Conservation (phyloP, 345 rosid species). For the Cardamine chenopodiifolia region DNA sequence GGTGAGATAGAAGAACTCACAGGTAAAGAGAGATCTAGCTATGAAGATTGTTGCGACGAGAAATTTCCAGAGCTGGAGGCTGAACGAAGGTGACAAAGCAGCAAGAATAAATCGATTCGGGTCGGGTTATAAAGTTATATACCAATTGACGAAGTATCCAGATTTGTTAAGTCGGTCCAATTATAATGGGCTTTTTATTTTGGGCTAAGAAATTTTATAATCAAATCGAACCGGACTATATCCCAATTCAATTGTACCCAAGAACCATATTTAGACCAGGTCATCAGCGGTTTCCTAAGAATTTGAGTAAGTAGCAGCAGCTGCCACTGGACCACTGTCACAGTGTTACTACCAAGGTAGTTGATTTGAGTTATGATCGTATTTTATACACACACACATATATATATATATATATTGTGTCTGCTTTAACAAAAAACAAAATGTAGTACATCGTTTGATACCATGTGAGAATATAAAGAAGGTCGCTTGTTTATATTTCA, state of each 20-base stretch:
- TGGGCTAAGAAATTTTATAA: constrained; percentile 2
- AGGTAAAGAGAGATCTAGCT: constrained; percentile 1
- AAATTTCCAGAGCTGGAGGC: constrained; percentile 25
- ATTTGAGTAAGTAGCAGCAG: background rate
- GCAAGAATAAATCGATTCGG: background rate
- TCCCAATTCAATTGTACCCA: background rate
- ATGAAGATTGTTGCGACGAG: constrained; percentile 28
- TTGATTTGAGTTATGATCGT: too few species aligned
- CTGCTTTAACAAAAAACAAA: constrained; percentile 5
- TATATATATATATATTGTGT: too few species aligned
- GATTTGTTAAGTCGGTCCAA: constrained; percentile 24
- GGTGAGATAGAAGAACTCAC: background rate
- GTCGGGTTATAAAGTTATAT: constrained; percentile 1
- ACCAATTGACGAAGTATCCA: constrained; percentile 18
- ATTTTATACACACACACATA: too few species aligned
- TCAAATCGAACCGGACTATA: constrained; percentile 6
- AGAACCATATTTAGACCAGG: constrained; percentile 1
- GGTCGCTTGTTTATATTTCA: background rate
- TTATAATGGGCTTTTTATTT: constrained; percentile 6
- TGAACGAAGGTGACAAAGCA: background rate
- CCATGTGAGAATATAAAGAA: background rate
- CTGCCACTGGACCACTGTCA: background rate
- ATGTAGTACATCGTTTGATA: background rate
- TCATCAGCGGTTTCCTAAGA: too few species aligned
- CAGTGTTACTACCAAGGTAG: background rate